These are phyloP conservation scores for Plasmodium billcollinsi DNA, from an alignment of 169 alveolate species.

Conservation along the genomic window DNA sequence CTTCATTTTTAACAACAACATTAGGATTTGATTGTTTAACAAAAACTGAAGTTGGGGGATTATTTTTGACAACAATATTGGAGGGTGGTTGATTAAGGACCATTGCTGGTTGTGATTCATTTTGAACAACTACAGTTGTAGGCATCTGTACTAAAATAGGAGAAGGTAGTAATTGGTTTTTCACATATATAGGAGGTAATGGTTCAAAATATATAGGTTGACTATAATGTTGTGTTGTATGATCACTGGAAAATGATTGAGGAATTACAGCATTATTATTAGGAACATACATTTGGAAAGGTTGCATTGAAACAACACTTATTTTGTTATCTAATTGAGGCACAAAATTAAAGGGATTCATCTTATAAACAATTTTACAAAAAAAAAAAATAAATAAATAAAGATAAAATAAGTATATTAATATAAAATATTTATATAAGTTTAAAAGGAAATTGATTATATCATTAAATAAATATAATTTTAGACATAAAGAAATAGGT, in stretches of 20 bases:
- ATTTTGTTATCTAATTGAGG: slow-evolving; percentile 67
- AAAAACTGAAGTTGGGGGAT: slow-evolving; percentile 87
- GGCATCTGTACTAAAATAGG: slow-evolving; percentile 85
- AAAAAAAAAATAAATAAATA: not conserved
- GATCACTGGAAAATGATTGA: slow-evolving; percentile 23
- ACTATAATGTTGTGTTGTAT: slow-evolving; percentile 44
- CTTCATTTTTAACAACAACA: slow-evolving; percentile 84
- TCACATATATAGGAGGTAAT: slow-evolving; percentile 72
- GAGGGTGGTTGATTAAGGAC: slow-evolving; percentile 89
- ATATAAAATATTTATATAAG: too few species aligned
- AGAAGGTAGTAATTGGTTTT: slow-evolving; percentile 76
- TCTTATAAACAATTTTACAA: not conserved
- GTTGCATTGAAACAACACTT: slow-evolving; percentile 53
- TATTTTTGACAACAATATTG: slow-evolving; percentile 87
- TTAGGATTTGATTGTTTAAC: slow-evolving; percentile 87
- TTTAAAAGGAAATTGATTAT: not conserved
- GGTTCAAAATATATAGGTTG: slow-evolving; percentile 77
- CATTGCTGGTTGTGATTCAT: slow-evolving; percentile 86
- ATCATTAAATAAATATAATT: slow-evolving; percentile 1
- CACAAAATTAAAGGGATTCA: slow-evolving; percentile 60
- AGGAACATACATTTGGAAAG: slow-evolving; percentile 72
- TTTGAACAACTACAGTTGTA: slow-evolving; percentile 87
- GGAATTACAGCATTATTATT: slow-evolving; percentile 54
- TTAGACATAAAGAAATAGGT: not conserved
- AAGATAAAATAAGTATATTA: slow-evolving; percentile 3